phyloP scores from a whole-genome alignment of 805 yeast species.

The Ogataea pilisensis region DNA sequence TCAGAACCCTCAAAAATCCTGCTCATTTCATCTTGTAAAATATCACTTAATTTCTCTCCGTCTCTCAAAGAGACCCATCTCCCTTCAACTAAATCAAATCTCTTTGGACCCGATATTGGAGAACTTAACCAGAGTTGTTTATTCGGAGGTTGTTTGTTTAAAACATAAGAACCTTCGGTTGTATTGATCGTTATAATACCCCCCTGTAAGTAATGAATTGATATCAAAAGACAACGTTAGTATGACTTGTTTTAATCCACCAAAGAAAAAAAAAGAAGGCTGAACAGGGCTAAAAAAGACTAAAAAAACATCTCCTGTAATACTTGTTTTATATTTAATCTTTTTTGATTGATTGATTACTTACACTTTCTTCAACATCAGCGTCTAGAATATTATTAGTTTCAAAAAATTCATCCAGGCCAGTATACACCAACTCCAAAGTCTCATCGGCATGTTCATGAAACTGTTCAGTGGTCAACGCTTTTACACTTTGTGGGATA shows the following conservation, averaged over 20 bases:
- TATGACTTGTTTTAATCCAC: too few relatives aligned
- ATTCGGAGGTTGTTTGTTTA: slow-evolving; percentile 97
- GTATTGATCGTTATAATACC: slow-evolving; percentile 84
- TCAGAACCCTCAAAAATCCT: slow-evolving; percentile 24
- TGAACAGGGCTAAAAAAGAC: not conserved
- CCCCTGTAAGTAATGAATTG: too few relatives aligned
- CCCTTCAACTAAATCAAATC: slow-evolving; percentile 69
- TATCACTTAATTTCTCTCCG: slow-evolving; percentile 38
- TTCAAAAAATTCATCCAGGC: slow-evolving; percentile 66
- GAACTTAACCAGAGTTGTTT: slow-evolving; percentile 95
- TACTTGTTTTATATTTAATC: too few relatives aligned
- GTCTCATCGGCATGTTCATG: slow-evolving; percentile 62
- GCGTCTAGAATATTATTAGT: slow-evolving; percentile 37
- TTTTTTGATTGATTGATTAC: too few relatives aligned
- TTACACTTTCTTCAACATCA: slow-evolving; percentile 66
- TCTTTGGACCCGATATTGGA: slow-evolving; percentile 90
- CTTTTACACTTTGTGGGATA: slow-evolving; percentile 49
- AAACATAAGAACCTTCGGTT: slow-evolving; percentile 77
- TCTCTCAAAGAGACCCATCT: slow-evolving; percentile 82
- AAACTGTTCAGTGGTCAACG: slow-evolving; percentile 50
- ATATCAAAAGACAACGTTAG: too few relatives aligned
- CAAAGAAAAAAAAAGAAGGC: too few relatives aligned
- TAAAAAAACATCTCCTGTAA: too few relatives aligned
- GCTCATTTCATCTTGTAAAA: slow-evolving; percentile 49
- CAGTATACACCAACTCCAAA: slow-evolving; percentile 63